Evolutionary conservation across 306 rosid genomes (phyloP).

Genomic region (Trifolium dubium): DNA sequence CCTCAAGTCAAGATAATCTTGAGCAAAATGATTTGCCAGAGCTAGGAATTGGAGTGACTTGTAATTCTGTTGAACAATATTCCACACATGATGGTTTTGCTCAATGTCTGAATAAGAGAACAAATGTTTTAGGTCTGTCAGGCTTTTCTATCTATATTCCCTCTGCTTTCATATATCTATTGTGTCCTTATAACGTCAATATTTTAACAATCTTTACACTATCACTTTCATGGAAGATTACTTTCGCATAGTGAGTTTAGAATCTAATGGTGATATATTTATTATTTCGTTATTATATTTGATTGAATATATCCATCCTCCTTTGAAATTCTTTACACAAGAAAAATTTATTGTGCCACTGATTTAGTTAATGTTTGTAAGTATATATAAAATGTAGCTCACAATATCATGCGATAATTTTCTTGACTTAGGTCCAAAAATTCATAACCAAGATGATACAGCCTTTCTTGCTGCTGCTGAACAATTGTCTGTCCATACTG

Average conservation of each 20-base stretch:
- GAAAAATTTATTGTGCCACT: background rate
- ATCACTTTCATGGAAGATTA: background rate
- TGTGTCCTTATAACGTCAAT: background rate
- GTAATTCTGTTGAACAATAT: slow-evolving; percentile 31
- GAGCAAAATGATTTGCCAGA: slow-evolving; percentile 42
- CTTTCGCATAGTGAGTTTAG: slow-evolving; percentile 14
- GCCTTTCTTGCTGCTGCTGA: slow-evolving; percentile 30
- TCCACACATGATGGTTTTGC: slow-evolving; percentile 35
- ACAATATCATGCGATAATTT: slow-evolving; percentile 25
- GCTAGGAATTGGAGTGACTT: slow-evolving; percentile 36
- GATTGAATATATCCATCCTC: background rate
- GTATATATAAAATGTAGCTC: slow-evolving; percentile 21
- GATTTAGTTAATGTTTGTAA: slow-evolving; percentile 6
- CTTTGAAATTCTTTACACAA: slow-evolving; percentile 4
- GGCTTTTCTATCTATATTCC: slow-evolving; percentile 25
- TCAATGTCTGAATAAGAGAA: slow-evolving; percentile 33
- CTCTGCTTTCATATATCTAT: background rate
- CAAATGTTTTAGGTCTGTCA: slow-evolving; percentile 49
- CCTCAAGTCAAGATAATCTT: slow-evolving; percentile 40
- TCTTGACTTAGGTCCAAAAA: slow-evolving; percentile 24
- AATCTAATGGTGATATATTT: slow-evolving; percentile 14
- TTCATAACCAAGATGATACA: slow-evolving; percentile 27
- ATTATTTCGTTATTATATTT: slow-evolving; percentile 21
- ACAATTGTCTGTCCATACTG: slow-evolving; percentile 13
- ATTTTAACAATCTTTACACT: background rate